Base-by-base conservation (phyloP, 2,329 filamentous ascomycete genomes). In the Apiospora marii region DNA sequence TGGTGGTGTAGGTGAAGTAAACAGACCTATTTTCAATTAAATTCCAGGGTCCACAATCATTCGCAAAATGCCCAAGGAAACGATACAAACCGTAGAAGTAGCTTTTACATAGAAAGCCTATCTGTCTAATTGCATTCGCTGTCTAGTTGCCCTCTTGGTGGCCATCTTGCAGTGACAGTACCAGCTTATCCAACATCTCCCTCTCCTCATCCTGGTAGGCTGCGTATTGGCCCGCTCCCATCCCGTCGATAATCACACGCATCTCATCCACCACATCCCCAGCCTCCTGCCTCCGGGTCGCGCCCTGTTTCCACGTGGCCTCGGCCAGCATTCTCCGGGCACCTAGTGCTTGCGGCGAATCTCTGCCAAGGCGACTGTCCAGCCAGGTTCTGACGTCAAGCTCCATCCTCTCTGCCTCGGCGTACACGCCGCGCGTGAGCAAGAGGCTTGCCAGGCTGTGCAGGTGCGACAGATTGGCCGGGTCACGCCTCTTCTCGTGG, bases 281-380 rank as follows among this genome's bases (percentile, higher is more conserved):
- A 4, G 75, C 71, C 30, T 74, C 68, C 24, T 43, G 64, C 6
- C 67, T 49, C 37, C 72, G 64, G 43, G 53, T 43, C 19, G 41
- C 27, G 22, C 74, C 72, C 71, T 73, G 71, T 7, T 72, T 70
- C 72, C 68, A 70, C 37, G 46, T n/a, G 16, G 73, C 69, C 43
- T 61, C 53, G 13, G 71, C 89, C 0, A 98, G 87, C 70, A 98
- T 85, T 70, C 92, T 87, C 34, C 92, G 90, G 74, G 89, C 89
- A 0, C 89, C 89, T 5, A 87, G 86, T 1, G 86, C 78, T 30
- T 86, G 85, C 73, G 93, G 91, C 81, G 99, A 87, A 73, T 96
- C 92, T 70, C 98, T 85, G 3, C 98, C 91, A 2, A 95, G 95
- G 81, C 99, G 99, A 80, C 98, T 96, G 81, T 99, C 68, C 8